A percentile compares a stretch with the other conserved stretches of the same genome.
Conservation (phyloP, 805 yeast genomes). For the Yarrowia sp. region DNA sequence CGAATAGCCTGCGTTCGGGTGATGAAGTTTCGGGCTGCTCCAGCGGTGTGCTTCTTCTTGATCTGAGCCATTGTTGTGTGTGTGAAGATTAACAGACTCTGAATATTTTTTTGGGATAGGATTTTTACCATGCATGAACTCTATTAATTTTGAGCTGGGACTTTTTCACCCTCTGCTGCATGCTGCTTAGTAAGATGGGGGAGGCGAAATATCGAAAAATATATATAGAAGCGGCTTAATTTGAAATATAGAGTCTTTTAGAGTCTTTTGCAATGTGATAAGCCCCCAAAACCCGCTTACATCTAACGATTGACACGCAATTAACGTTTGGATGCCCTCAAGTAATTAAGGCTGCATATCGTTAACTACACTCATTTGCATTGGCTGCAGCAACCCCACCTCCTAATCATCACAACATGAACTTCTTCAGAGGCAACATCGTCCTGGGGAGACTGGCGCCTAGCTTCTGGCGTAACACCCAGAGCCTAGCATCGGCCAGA, state of each 20-base stretch:
- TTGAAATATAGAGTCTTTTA: too few relatives aligned
- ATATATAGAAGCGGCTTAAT: too few relatives aligned
- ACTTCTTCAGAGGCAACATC: constrained; percentile 8
- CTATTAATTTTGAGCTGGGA: constrained; percentile 9
- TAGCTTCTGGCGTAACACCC: neutral
- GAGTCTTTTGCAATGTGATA: too few relatives aligned
- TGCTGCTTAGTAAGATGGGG: neutral
- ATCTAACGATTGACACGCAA: neutral
- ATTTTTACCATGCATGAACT: constrained; percentile 24
- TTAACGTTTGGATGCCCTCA: neutral
- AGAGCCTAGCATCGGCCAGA: neutral
- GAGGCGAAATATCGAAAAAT: too few relatives aligned
- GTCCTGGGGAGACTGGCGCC: constrained; percentile 17
- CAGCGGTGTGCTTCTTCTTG: constrained; percentile 77
- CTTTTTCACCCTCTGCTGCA: constrained; percentile 1
- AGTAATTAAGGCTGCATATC: neutral
- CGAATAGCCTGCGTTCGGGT: constrained; percentile 94
- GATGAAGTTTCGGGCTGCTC: constrained; percentile 88
- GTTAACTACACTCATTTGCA: neutral
- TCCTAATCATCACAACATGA: neutral
- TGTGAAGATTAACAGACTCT: constrained; percentile 6
- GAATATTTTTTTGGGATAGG: constrained; percentile 25
- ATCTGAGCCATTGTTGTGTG: constrained; percentile 44
- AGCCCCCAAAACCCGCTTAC: too few relatives aligned
- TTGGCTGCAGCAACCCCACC: constrained; percentile 2